These are phyloP conservation scores for Phytomonas francai DNA, from an alignment of 208 protist genomes.

Conservation along the genomic window DNA sequence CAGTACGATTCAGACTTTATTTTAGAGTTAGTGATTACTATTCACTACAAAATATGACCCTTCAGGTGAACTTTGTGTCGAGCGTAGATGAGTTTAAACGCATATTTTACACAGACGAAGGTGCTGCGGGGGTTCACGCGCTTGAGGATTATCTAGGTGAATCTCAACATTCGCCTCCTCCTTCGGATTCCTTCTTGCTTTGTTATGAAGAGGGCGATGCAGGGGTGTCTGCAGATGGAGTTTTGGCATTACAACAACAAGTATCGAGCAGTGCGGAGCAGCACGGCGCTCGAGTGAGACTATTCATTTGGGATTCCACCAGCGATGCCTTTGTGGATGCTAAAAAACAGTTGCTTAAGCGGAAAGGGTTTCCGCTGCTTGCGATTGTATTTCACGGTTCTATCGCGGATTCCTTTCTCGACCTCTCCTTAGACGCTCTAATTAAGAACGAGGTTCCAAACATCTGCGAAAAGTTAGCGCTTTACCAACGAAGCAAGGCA, in stretches of 20 bases:
- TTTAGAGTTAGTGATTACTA: background rate
- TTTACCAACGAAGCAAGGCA: background rate
- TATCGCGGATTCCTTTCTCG: slow-evolving; percentile 53
- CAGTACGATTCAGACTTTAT: background rate
- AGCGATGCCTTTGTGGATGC: slow-evolving; percentile 36
- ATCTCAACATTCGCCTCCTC: background rate
- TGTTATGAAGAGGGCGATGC: slow-evolving; percentile 63
- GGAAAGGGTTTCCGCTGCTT: slow-evolving; percentile 36
- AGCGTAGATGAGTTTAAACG: slow-evolving; percentile 46
- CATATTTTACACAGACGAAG: slow-evolving; percentile 20
- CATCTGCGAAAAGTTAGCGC: slow-evolving; percentile 22
- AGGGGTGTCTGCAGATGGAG: slow-evolving; percentile 22
- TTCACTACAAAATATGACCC: background rate
- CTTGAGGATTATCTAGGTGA: background rate
- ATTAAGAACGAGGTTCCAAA: slow-evolving; percentile 16
- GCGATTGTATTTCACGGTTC: slow-evolving; percentile 38
- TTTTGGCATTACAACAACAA: slow-evolving; percentile 23
- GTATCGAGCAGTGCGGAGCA: slow-evolving; percentile 18
- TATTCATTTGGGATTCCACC: slow-evolving; percentile 73
- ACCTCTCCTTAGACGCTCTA: slow-evolving; percentile 21
- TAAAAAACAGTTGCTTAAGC: slow-evolving; percentile 53
- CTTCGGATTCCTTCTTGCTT: slow-evolving; percentile 37
- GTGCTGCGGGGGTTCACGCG: background rate
- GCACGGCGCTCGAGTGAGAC: slow-evolving; percentile 15
- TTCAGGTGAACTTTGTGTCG: slow-evolving; percentile 20